Conservation (phyloP, 768 basidiomycete species). For the Strobilomyces echinocephalus region DNA sequence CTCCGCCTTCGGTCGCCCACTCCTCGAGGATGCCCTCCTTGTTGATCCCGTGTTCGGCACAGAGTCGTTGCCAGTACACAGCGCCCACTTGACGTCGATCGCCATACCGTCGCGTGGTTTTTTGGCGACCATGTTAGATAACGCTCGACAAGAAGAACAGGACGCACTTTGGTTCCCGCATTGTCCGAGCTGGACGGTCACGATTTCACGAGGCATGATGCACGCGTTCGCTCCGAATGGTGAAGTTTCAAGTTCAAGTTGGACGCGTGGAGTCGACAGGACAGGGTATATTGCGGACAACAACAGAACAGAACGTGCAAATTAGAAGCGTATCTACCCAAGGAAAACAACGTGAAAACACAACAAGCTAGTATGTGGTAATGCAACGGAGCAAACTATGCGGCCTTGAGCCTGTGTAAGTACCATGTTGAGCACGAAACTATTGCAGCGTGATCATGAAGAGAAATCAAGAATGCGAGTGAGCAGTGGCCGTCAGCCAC, state of each 20-base stretch:
- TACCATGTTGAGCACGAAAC: conserved; percentile 20
- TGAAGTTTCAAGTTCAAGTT: too few species aligned
- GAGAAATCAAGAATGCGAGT: conserved; percentile 12
- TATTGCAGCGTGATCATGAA: conserved; percentile 13
- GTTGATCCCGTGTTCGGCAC: conserved; percentile 97
- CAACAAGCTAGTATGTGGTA: conserved; percentile 24
- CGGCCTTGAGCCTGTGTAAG: conserved; percentile 33
- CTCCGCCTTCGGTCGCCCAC: conserved; percentile 92
- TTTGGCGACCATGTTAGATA: conserved; percentile 1
- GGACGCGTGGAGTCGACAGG: conserved; percentile 10
- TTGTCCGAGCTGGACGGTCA: conserved; percentile 83
- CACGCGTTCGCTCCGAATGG: conserved; percentile 5
- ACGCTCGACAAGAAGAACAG: not conserved
- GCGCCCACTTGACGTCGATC: conserved; percentile 66
- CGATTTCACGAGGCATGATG: conserved; percentile 77
- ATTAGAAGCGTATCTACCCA: conserved; percentile 19
- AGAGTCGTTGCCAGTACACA: conserved; percentile 97
- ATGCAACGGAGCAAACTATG: not conserved
- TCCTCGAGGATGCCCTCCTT: conserved; percentile 95
- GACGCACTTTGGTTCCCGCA: conserved; percentile 85
- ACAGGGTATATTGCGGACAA: not conserved
- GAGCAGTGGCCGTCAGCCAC: conserved; percentile 30
- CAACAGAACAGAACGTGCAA: conserved; percentile 15
- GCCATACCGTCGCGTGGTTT: not conserved
- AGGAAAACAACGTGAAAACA: conserved; percentile 14